Percentiles rank a stretch among this genome's conserved stretches.
Conservation (phyloP, 2,329 filamentous ascomycete species). For the Microdochium paspali region DNA sequence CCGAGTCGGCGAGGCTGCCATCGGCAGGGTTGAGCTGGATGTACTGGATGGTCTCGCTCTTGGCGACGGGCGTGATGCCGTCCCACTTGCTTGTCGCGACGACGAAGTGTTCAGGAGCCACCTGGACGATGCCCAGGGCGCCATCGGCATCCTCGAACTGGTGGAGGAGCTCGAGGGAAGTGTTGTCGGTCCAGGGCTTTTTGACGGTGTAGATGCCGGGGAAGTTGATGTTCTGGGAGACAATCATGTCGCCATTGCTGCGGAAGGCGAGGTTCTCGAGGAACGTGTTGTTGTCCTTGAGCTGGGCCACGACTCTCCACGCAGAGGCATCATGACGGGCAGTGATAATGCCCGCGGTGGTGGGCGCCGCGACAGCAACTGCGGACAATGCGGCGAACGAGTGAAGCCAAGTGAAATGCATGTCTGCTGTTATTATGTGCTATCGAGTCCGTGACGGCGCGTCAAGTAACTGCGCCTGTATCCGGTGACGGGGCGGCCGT, state of each 20-base stretch:
- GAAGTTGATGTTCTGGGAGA: conserved; percentile 17
- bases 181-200: conserved; percentile 11
- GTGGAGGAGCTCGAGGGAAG: conserved; percentile 14
- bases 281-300: conserved; percentile 11
- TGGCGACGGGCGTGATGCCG: conserved; percentile 5
- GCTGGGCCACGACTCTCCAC: conserved; percentile 9
- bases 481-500: too few species aligned
- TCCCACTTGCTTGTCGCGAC: conserved; percentile 7
- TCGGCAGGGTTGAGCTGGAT: conserved; percentile 4
- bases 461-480: too few species aligned
- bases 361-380: too few species aligned
- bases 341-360: too few species aligned
- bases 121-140: conserved; percentile 22
- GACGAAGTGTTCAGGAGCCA: conserved; percentile 11
- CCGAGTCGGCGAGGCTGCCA: neutral
- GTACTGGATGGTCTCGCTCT: conserved; percentile 9
- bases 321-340: too few species aligned
- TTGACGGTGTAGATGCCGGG: conserved; percentile 17
- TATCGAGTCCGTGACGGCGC: too few species aligned
- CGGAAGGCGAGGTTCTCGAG: conserved; percentile 24
- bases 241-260: conserved; percentile 18
- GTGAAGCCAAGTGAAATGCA: too few species aligned
- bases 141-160: conserved; percentile 15
- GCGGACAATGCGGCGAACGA: too few species aligned
- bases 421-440: too few species aligned